Percentiles rank a stretch among this genome's conserved stretches.
Evolutionary conservation across 2,329 filamentous ascomycete genomes (phyloP).

Genomic region (Incumbomyces lentus): DNA sequence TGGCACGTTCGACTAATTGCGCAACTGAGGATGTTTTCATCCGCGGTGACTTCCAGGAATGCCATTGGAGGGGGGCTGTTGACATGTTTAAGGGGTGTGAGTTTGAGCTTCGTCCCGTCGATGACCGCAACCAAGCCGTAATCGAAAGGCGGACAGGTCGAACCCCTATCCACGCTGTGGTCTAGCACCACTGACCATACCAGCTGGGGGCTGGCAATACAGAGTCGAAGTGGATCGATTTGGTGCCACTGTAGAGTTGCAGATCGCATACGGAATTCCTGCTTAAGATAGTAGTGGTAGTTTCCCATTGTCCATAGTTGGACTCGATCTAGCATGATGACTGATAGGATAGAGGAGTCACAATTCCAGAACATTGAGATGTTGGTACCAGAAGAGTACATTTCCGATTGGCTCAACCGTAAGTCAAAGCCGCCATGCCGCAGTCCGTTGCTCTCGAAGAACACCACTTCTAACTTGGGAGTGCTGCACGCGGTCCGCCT

Average conservation of each 20-base stretch:
- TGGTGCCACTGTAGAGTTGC: conserved; percentile 60
- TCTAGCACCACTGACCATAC: conserved; percentile 12
- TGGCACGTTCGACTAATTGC: conserved; percentile 57
- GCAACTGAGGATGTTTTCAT: conserved; percentile 60
- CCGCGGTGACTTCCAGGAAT: conserved; percentile 58
- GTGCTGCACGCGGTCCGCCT: conserved; percentile 52
- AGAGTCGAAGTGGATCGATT: conserved; percentile 65
- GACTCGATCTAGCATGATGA: conserved; percentile 62
- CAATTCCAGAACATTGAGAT: conserved; percentile 76
- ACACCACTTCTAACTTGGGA: conserved; percentile 64
- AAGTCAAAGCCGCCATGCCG: conserved; percentile 92
- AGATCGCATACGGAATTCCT: conserved; percentile 51
- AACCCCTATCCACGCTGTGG: conserved; percentile 44
- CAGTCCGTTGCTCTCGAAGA: conserved; percentile 95
- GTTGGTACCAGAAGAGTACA: conserved; percentile 43
- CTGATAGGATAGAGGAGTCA: conserved; percentile 81
- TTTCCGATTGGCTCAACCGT: conserved; percentile 51
- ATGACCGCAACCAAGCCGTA: conserved; percentile 71
- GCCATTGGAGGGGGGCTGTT: conserved; percentile 93
- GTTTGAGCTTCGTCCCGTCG: conserved; percentile 68
- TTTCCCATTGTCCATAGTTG: conserved; percentile 97
- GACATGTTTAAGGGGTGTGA: conserved; percentile 74
- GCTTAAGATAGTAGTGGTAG: conserved; percentile 97
- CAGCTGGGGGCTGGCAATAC: conserved; percentile 37
- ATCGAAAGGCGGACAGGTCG: conserved; percentile 61